Base-by-base conservation (phyloP, 2,329 filamentous ascomycete genomes). In the Diplodia corticola region DNA sequence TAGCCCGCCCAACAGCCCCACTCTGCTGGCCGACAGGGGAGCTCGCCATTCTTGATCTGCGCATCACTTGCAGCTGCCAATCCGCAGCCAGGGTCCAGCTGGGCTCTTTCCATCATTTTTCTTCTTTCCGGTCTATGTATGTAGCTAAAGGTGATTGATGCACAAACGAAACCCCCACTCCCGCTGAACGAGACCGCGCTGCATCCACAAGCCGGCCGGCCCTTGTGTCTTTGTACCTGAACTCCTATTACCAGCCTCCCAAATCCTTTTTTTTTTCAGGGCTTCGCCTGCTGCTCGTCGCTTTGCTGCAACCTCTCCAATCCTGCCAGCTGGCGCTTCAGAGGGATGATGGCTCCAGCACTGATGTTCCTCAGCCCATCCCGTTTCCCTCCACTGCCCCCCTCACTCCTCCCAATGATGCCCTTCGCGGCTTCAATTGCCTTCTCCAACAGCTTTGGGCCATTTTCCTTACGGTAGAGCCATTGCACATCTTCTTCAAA, bases 401-500 rank as follows among this genome's bases (percentile, higher is more conserved):
- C 69, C 10, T 68, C 67, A 64, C 80, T 83, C 46, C 72, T 71
- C 65, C 73, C 70, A 15, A 84, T 71, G 5, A 83, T 77, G 0
- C 74, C 76, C 55, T 78, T 79, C 2, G 80, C 78, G 2, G 77
- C 77, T 22, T 74, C 69, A 10, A 84, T 79, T 0, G 81, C 80
- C 67, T 78, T 78, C 6, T 80, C 74, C 7, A 85, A 72, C 20
- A 85, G 69, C 48, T 70, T 70, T 5, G 80, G 79, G 6, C 77
- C 77, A 0, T 67, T 67, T 15, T 68, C 48, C 30, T 70, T 69
- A 65, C 80, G 71, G 69, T 88, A 89, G 3, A 86, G 70, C 78
- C 82, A 87, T 0, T 76, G 69, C 20, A 88, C 70, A n/a, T 86
- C 80, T 37, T 84, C 79, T 44, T 80, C 78, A 49, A 88, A 76